phyloP scores from a whole-genome alignment of 2,329 filamentous ascomycete genomes.

The Lachnellula hyalina region DNA sequence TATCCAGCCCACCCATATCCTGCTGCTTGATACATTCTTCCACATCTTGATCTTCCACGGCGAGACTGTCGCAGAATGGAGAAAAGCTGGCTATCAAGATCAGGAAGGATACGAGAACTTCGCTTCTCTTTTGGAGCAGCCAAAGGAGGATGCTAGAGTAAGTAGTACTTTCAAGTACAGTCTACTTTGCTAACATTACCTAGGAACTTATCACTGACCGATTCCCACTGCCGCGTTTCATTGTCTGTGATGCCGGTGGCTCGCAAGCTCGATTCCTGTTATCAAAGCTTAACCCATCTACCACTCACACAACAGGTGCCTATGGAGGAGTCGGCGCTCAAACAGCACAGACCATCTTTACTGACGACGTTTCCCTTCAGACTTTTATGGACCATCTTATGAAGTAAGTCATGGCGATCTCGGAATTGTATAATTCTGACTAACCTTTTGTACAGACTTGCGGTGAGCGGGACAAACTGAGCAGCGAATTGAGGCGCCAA shows the following conservation, averaged over 20 bases:
- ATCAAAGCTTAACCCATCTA: constrained; percentile 95
- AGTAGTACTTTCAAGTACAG: constrained; percentile 31
- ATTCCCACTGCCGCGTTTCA: constrained; percentile 97
- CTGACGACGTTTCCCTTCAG: constrained; percentile 94
- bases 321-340: constrained; percentile 83
- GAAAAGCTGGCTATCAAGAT: constrained; percentile 95
- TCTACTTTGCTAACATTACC: constrained; percentile 15
- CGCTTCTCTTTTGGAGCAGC: constrained; percentile 76
- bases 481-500: neutral
- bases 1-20: constrained; percentile 88
- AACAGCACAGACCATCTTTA: constrained; percentile 96
- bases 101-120: constrained; percentile 99
- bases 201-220: constrained; percentile 95
- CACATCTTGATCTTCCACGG: constrained; percentile 99
- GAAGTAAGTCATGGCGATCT: constrained; percentile 62
- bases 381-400: constrained; percentile 99
- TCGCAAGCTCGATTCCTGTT: constrained; percentile 96
- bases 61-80: constrained; percentile 96
- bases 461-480: constrained; percentile 59
- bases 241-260: constrained; percentile 96
- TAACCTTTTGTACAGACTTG: constrained; percentile 40
- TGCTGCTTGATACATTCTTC: constrained; percentile 97
- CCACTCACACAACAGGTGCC: constrained; percentile 87
- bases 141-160: constrained; percentile 94
- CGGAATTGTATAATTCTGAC: neutral